Base-by-base conservation (phyloP, 2,329 filamentous ascomycete species). In the Monilinia fructigena region DNA sequence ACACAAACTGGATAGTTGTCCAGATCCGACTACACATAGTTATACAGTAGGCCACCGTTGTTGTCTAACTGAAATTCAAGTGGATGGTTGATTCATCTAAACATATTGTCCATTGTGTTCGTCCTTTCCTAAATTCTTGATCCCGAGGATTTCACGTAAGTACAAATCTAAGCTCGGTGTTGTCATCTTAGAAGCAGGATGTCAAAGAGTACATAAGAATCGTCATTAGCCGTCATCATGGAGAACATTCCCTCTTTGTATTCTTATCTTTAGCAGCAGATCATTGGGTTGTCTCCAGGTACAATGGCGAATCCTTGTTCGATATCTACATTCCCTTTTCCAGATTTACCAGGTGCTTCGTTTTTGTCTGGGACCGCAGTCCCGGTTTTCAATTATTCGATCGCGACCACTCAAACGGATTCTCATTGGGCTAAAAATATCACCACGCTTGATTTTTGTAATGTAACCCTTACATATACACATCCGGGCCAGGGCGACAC, bases 401-500 rank as follows among this genome's bases (percentile, higher is more conserved):
- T 16, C 0, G 4, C 5, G 8, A 14, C n/a, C 1, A 4, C 18
- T 2, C 16, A 18, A 12, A 8, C 23, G 0, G 38, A 52, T 18
- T 40, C n/a, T 4, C 28, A 6, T 4, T 5, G 18, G 10, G 14
- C 14, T 7, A 12, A 5, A 6, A 38, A 48, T 12, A 38, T 65
- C 5, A 42, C 23, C 7, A 20, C 31, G 4, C 42, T 67, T 10
- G 18, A 52, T 16, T 68, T 68, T 28, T 67, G 67, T 23, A 63
- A 66, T 11, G 54, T 68, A 11, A 67, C 40, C 3, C 42, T 68
- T 3, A 35, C 70, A 3, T 74, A 75, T 53, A 73, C 71, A 0
- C 75, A 76, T 47, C 63, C 68, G 0, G 71, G 71, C 5, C 64
- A 70, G n/a, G 56, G 66, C 1, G 74, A 76, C 50, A 31, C 4